phyloP scores from a whole-genome alignment of 306 rosid species.

The Trifolium pratense region DNA sequence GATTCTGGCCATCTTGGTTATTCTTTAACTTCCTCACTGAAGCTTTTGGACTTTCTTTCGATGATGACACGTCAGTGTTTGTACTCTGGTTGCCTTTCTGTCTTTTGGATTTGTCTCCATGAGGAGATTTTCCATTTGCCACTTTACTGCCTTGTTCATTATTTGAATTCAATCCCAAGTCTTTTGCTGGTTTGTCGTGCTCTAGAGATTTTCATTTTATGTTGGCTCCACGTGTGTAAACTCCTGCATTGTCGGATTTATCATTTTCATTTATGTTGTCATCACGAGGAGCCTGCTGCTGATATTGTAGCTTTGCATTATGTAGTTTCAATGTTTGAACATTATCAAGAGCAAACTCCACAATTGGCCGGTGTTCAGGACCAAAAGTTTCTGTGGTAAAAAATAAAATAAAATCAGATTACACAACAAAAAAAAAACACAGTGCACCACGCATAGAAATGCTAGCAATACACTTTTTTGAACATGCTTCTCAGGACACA shows the following conservation, averaged over 20 bases:
- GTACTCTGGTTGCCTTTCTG: constrained; percentile 52
- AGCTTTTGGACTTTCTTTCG: constrained; percentile 37
- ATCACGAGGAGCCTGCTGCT: constrained; percentile 45
- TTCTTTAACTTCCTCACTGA: constrained; percentile 40
- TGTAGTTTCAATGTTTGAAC: constrained; percentile 74
- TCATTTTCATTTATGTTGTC: constrained; percentile 28
- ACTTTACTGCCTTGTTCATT: constrained; percentile 38
- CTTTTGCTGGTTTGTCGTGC: constrained; percentile 43
- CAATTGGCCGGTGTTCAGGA: constrained; percentile 81
- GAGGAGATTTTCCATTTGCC: constrained; percentile 45
- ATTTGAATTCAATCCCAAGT: constrained; percentile 32
- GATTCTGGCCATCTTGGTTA: constrained; percentile 47
- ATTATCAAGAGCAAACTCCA: constrained; percentile 93
- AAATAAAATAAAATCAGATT: constrained; percentile 30
- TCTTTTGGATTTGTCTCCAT: constrained; percentile 53
- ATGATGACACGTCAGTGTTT: constrained; percentile 30
- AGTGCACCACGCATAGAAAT: constrained; percentile 6
- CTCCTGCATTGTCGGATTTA: constrained; percentile 37
- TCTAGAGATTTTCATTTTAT: constrained; percentile 61
- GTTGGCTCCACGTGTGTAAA: constrained; percentile 38
- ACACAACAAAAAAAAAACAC: constrained; percentile 8
- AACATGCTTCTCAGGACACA: background rate
- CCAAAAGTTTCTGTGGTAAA: constrained; percentile 76
- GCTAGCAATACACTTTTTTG: background rate
- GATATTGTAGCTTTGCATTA: constrained; percentile 61